These are phyloP conservation scores for Allantophomopsis cytisporea DNA, from an alignment of 2,329 filamentous ascomycete species.

Conservation along the genomic window DNA sequence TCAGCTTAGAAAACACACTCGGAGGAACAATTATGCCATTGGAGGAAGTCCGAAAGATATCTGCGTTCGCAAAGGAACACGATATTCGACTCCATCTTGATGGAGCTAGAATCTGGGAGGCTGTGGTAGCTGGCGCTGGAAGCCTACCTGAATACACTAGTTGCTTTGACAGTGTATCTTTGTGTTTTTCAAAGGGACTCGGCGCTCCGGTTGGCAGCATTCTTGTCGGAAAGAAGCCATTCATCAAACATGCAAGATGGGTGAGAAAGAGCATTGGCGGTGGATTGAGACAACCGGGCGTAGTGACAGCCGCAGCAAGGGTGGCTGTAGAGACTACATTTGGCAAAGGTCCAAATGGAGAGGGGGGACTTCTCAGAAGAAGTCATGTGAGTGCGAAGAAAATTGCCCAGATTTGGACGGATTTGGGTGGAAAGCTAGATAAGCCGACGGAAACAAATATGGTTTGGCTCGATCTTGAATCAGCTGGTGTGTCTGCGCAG, in stretches of 20 bases:
- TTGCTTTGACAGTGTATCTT: slow-evolving; percentile 59
- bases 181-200: slow-evolving; percentile 75
- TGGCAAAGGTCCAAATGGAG: slow-evolving; percentile 36
- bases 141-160: slow-evolving; percentile 52
- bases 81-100: slow-evolving; percentile 63
- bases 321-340: slow-evolving; percentile 75
- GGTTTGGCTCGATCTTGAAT: slow-evolving; percentile 56
- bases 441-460: slow-evolving; percentile 59
- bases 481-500: slow-evolving; percentile 33
- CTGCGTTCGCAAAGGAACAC: slow-evolving; percentile 50
- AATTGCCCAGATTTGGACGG: slow-evolving; percentile 46
- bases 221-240: slow-evolving; percentile 43
- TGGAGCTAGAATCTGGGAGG: slow-evolving; percentile 73
- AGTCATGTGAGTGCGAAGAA: slow-evolving; percentile 49
- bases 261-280: slow-evolving; percentile 72
- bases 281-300: slow-evolving; percentile 62
- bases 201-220: slow-evolving; percentile 73
- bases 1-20: slow-evolving; percentile 78
- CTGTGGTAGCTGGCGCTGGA: slow-evolving; percentile 56
- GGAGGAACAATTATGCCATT: slow-evolving; percentile 69
- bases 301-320: slow-evolving; percentile 61
- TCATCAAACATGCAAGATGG: slow-evolving; percentile 54
- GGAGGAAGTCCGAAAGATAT: slow-evolving; percentile 54
- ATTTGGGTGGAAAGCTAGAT: slow-evolving; percentile 43
- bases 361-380: slow-evolving; percentile 45